phyloP scores from a whole-genome alignment of 768 basidiomycete genomes.

The Hydnomerulius pinastri region DNA sequence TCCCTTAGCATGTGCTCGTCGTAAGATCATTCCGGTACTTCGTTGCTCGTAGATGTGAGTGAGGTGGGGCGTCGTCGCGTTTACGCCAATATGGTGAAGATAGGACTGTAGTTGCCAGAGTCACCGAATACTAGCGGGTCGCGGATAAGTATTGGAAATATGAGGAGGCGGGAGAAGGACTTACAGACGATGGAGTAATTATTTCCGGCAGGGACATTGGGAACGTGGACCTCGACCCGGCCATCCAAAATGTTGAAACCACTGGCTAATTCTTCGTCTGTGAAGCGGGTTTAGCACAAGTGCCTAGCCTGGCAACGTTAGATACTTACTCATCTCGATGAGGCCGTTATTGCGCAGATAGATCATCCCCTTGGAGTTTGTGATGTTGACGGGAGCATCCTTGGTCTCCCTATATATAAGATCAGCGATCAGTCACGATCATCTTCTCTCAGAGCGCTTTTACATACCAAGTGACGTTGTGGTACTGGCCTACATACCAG shows the following conservation, averaged over 20 bases:
- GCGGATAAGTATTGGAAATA: slow-evolving; percentile 3
- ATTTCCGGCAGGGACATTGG: slow-evolving; percentile 26
- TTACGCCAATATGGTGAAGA: slow-evolving; percentile 28
- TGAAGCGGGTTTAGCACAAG: slow-evolving; percentile 5
- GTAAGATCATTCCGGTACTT: not conserved
- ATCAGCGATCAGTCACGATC: not conserved
- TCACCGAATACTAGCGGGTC: slow-evolving; percentile 33
- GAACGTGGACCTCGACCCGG: slow-evolving; percentile 24
- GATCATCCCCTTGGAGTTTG: slow-evolving; percentile 31
- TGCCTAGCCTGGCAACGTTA: not conserved
- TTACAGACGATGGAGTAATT: slow-evolving; percentile 37
- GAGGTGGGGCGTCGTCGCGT: not conserved
- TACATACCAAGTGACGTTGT: slow-evolving; percentile 35
- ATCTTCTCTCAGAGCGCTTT: not conserved
- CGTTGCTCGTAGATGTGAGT: not conserved
- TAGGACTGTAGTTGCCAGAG: slow-evolving; percentile 30
- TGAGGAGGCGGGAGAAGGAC: slow-evolving; percentile 1
- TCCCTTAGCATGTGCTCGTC: not conserved
- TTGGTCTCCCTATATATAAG: slow-evolving; percentile 31
- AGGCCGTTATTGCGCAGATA: slow-evolving; percentile 24
- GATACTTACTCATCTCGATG: slow-evolving; percentile 27
- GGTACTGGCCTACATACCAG: slow-evolving; percentile 21
- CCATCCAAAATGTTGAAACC: slow-evolving; percentile 34
- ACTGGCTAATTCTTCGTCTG: slow-evolving; percentile 25
- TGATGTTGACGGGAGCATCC: slow-evolving; percentile 30